Base-by-base conservation (phyloP, 495 filamentous ascomycete genomes). In the Glarea lozoyensis region DNA sequence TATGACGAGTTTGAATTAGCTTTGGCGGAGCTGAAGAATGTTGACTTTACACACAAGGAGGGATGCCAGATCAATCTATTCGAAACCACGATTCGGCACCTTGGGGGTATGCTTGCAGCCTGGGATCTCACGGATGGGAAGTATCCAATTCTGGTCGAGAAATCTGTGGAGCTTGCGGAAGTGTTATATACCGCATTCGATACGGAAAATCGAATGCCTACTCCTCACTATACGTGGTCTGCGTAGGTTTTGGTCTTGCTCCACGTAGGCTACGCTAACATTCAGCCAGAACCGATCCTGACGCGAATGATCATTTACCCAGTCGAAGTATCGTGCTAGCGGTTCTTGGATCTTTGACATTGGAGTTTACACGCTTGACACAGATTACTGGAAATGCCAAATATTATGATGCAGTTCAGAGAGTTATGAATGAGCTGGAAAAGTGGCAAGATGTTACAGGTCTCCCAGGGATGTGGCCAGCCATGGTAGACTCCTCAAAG, bases 121-220 rank as follows among this genome's bases (percentile, higher is more conserved):
- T 84, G 86, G 55, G 88, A 94, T 57, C 67, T 93, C 33, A 81
- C 79, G 29, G 85, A 75, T 4, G 76, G 72, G n/a, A 78, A 79
- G 45, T 77, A 92, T 46, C 52, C 60, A 16, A 67, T 81, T n/a
- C 68, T 97, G 22, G 66, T 97, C 38, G 78, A 89, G 36, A 96
- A 97, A 59, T 88, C 92, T 4, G 68, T 84, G 20, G 84, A 94
- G 62, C 68, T 98, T 21, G 92, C 78, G 13, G 88, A 95, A 56
- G 72, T 98, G 20, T 58, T 98, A 36, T 94, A 88, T 65, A 79
- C 84, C 34, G 80, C 85, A n/a, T 98, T 98, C 61, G 92, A 98
- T 62, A 97, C 92, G 2, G 88, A 88, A 0, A 98, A 97, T 59
- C 78, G 89, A 38, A 92, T 98, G 88, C 92, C 92, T 10, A 60